Conservation (phyloP, 352 stramenopile species). For the Aphanomyces astaci region DNA sequence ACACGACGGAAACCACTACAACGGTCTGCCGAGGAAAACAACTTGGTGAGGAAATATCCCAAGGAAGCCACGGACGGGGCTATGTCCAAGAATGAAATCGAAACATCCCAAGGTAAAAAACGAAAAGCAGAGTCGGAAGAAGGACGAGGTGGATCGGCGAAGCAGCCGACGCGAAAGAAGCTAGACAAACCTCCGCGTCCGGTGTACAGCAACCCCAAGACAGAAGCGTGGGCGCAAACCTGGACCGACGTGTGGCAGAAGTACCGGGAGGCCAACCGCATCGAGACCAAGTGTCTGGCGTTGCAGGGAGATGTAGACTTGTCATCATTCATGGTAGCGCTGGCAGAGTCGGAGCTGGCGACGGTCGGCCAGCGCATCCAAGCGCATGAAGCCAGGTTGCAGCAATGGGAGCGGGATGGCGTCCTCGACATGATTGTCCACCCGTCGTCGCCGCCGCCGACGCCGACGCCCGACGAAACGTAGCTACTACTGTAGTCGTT, state of each 20-base stretch:
- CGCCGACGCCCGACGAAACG: background rate
- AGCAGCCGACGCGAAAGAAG: background rate
- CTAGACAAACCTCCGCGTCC: background rate
- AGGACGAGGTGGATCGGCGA: too few relatives aligned
- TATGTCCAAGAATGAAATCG: too few relatives aligned
- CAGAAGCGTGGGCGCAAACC: background rate
- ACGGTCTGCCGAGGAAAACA: too few relatives aligned
- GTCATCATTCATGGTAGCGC: slow-evolving; percentile 4
- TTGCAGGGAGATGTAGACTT: slow-evolving; percentile 4
- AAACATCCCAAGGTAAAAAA: background rate
- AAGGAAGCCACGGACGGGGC: too few relatives aligned
- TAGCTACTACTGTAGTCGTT: background rate
- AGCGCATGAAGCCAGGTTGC: slow-evolving; percentile 6
- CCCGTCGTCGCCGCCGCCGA: background rate
- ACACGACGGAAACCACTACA: too few relatives aligned
- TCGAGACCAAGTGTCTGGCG: slow-evolving; percentile 19
- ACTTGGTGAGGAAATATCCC: too few relatives aligned
- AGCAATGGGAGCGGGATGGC: slow-evolving; percentile 14
- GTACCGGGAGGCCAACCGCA: slow-evolving; percentile 1
- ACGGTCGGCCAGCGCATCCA: slow-evolving; percentile 14
- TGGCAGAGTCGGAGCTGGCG: slow-evolving; percentile 5
- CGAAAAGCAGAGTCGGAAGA: too few relatives aligned
- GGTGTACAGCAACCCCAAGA: background rate
- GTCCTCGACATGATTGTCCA: background rate
- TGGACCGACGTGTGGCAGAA: slow-evolving; percentile 19